Base-by-base conservation (phyloP, 2,329 filamentous ascomycete species). In the Diplocarpon mali region DNA sequence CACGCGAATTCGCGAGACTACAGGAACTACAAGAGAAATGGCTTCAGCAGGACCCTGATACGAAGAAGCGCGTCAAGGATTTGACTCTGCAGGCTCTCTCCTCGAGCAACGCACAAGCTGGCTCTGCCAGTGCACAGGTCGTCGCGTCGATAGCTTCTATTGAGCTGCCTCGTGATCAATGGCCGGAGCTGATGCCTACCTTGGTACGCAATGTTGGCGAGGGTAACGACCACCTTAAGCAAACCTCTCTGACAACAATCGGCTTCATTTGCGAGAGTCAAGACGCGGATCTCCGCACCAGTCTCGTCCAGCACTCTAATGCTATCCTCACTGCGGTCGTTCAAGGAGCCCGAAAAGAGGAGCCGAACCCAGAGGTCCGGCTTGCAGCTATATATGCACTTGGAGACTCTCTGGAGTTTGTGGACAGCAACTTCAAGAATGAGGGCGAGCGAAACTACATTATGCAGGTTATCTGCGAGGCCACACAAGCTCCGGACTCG, bases 361-460 rank as follows among this genome's bases (percentile, higher is more conserved):
- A 98, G 73, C 68, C 83, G 44, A 96, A 94, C 70, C 66, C 70
- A 56, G 90, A 98, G 62, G 89, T 98, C 49, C 86, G 92, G 54
- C 76, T 88, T 56, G 87, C 92, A 42, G 92, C 92, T 61, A 92
- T 98, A 62, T 85, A 85, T 40, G 92, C 92, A 37, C 81, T 98
- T 36, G 86, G 89, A 58, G 92, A 98, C 67, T 95, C 90, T 32
- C 81, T 96, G 48, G 92, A 98, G 67, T 98, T 98, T 61, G 90
- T 98, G 47, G 80, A 88, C 54, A 93, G 87, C 69, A 98, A 98
- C 71, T 98, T 98, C 67, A 93, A 95, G 68, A 92, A 96, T 60
- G 92, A 98, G 68, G 92, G 90, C 60, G 92, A 98, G 74, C 83
- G 92, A 57, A 98, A 98, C 71, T 98, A 96, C 72, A 98, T 98